Percentiles rank a stretch among this genome's conserved stretches.
Conservation (phyloP, 2,329 filamentous ascomycete genomes). For the Fusarium domesticum region DNA sequence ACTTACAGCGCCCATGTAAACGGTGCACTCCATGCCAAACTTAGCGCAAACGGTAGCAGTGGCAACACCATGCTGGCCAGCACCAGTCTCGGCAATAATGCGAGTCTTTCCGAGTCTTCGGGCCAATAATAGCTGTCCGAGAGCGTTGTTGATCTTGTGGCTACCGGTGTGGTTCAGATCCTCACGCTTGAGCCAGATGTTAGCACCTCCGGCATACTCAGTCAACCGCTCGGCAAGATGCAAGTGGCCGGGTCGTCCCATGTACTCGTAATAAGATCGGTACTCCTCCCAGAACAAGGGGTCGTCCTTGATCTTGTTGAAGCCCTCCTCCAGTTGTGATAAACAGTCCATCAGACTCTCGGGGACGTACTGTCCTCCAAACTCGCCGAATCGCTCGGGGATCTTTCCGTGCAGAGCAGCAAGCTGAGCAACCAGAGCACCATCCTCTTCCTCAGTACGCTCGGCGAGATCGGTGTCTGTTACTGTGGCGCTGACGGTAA, state of each 20-base stretch:
- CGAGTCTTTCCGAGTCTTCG: conserved; percentile 86
- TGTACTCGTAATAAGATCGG: conserved; percentile 92
- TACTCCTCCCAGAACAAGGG: conserved; percentile 96
- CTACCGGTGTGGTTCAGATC: conserved; percentile 97
- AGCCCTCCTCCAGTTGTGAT: conserved; percentile 83
- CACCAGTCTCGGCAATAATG: conserved; percentile 97
- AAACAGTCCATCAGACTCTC: conserved; percentile 98
- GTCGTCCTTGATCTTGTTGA: conserved; percentile 82
- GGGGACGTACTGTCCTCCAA: conserved; percentile 95
- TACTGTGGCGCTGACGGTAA: conserved; percentile 58
- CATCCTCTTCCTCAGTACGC: conserved; percentile 53
- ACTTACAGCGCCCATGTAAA: conserved; percentile 87
- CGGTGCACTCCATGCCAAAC: conserved; percentile 95
- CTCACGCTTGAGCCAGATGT: conserved; percentile 97
- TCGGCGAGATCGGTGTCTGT: conserved; percentile 69
- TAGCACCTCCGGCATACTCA: conserved; percentile 83
- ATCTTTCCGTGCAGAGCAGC: conserved; percentile 77
- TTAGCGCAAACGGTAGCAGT: conserved; percentile 97
- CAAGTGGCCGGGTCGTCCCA: conserved; percentile 89
- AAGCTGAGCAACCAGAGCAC: conserved; percentile 74
- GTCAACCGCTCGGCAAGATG: conserved; percentile 88
- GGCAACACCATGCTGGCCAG: conserved; percentile 95
- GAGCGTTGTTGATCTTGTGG: conserved; percentile 99
- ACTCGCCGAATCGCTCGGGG: conserved; percentile 88
- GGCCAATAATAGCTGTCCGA: conserved; percentile 88